A percentile compares a stretch with the other conserved stretches of the same genome.
Evolutionary conservation across 371 early-diverging fungal species (phyloP).

Genomic region (Mortierella sp.): DNA sequence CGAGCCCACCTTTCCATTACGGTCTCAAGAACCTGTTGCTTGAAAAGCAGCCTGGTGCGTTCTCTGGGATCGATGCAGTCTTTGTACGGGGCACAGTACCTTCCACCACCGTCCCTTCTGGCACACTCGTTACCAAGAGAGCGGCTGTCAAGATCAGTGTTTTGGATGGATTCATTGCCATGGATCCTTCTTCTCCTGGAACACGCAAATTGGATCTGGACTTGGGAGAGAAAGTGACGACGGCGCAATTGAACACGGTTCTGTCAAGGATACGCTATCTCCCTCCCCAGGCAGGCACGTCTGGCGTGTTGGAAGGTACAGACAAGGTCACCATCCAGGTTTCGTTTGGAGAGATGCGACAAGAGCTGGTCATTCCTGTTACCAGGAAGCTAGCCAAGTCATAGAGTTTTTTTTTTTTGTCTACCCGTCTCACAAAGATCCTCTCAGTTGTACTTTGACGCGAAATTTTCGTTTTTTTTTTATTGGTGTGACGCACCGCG

Average conservation of each 20-base stretch:
- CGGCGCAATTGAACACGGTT: slow-evolving; percentile 43
- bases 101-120: background rate
- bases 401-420: background rate
- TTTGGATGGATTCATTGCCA: slow-evolving; percentile 21
- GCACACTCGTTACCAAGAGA: slow-evolving; percentile 17
- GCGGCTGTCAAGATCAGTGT: slow-evolving; percentile 27
- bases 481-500: too few relatives aligned
- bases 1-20: slow-evolving; percentile 7
- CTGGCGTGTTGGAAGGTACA: slow-evolving; percentile 6
- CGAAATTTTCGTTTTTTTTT: too few relatives aligned
- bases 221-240: slow-evolving; percentile 37
- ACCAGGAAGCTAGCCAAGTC: slow-evolving; percentile 7
- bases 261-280: slow-evolving; percentile 45
- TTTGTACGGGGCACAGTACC: slow-evolving; percentile 59
- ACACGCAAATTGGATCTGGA: slow-evolving; percentile 35
- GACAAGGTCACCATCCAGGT: slow-evolving; percentile 41
- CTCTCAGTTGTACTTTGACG: too few relatives aligned
- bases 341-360: slow-evolving; percentile 35
- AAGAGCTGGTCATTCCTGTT: slow-evolving; percentile 35
- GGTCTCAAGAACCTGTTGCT: slow-evolving; percentile 36
- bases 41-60: slow-evolving; percentile 60
- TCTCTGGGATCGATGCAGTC: slow-evolving; percentile 65
- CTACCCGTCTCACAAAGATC: too few relatives aligned
- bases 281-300: slow-evolving; percentile 7
- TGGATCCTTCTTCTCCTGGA: slow-evolving; percentile 24